Conservation (phyloP, 2,329 filamentous ascomycete species). For the Mycocentrospora acerina region DNA sequence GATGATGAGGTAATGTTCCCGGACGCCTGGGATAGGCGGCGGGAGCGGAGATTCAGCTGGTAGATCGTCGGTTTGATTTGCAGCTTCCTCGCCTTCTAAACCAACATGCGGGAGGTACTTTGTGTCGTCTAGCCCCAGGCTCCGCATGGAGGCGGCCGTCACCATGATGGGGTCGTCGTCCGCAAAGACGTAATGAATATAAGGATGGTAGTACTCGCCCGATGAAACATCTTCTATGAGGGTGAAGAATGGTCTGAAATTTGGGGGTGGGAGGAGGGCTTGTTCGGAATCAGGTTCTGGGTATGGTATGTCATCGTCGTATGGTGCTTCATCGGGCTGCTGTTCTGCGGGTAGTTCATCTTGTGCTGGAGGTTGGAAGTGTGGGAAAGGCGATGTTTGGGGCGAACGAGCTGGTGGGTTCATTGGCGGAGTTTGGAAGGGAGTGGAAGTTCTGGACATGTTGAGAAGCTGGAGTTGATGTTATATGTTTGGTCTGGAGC, state of each 20-base stretch:
- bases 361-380: constrained; percentile 26
- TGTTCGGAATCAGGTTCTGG: constrained; percentile 36
- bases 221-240: constrained; percentile 76
- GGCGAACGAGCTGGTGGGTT: constrained; percentile 24
- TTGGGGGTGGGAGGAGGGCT: constrained; percentile 44
- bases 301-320: constrained; percentile 37
- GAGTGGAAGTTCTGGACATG: constrained; percentile 32
- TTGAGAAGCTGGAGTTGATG: constrained; percentile 6
- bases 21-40: constrained; percentile 48
- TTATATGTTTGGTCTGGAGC: constrained; percentile 12
- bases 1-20: constrained; percentile 60
- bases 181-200: constrained; percentile 87
- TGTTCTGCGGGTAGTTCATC: constrained; percentile 20
- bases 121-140: constrained; percentile 51
- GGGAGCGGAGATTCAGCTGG: constrained; percentile 47
- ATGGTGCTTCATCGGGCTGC: constrained; percentile 21
- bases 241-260: constrained; percentile 82
- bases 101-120: constrained; percentile 37
- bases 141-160: constrained; percentile 63
- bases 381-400: constrained; percentile 23
- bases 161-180: constrained; percentile 85
- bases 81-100: constrained; percentile 21
- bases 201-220: constrained; percentile 76
- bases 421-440: constrained; percentile 18
- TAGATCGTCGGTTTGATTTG: constrained; percentile 26